Evolutionary conservation across 176 grass and related monocot genomes (phyloP).

Genomic region (Luzula sylvatica): DNA sequence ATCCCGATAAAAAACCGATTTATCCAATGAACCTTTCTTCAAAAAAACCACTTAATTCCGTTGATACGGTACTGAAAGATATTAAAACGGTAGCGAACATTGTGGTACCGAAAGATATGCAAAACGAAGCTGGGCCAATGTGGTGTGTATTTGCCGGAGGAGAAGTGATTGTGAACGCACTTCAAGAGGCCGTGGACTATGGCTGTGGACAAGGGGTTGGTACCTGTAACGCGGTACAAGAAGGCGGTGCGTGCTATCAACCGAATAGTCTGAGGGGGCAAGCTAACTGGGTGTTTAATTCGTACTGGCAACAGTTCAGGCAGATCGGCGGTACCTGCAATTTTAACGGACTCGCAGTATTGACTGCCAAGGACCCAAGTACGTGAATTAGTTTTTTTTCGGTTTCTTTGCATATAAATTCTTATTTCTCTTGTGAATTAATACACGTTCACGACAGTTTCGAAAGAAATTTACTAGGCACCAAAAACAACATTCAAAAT

Average conservation of each 20-base stretch:
- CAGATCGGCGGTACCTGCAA: conserved; percentile 30
- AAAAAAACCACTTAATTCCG: conserved; percentile 20
- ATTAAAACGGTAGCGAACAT: neutral
- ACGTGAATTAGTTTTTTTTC: conserved; percentile 8
- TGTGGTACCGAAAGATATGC: neutral
- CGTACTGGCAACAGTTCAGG: conserved; percentile 51
- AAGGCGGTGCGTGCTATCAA: conserved; percentile 30
- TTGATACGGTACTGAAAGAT: neutral
- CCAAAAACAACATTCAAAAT: too few relatives aligned
- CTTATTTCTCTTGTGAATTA: too few relatives aligned
- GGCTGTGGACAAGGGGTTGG: conserved; percentile 46
- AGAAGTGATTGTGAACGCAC: conserved; percentile 16
- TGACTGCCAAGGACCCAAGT: conserved; percentile 44
- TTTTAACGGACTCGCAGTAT: conserved; percentile 45
- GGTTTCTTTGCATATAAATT: too few relatives aligned
- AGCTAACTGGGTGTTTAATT: conserved; percentile 63
- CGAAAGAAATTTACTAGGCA: too few relatives aligned
- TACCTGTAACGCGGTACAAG: conserved; percentile 41
- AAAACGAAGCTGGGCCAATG: conserved; percentile 6
- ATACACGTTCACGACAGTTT: too few relatives aligned
- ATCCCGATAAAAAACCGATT: conserved; percentile 25
- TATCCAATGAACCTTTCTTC: conserved; percentile 37
- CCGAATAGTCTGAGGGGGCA: conserved; percentile 30
- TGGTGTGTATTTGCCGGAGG: conserved; percentile 35
- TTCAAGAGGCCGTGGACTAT: conserved; percentile 24